Evolutionary conservation across 2,329 filamentous ascomycete genomes (phyloP), one percentile per base, ranked within the genome.

Genomic region (Rhinocladiella mackenziei): DNA sequence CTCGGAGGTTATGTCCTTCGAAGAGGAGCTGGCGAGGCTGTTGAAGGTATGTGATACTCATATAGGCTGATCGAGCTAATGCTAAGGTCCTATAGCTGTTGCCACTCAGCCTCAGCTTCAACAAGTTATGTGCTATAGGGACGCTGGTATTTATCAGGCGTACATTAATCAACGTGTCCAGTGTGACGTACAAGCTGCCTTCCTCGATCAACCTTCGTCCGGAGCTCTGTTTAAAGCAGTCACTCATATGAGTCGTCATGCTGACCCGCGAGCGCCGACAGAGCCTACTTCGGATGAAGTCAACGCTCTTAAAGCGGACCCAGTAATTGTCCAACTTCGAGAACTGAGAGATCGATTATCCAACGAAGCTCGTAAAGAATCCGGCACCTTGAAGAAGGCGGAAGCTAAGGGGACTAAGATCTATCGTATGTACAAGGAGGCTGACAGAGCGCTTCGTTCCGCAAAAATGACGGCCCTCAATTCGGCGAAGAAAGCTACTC

Each of bases 401-500:
- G 5, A 44, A 44, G 34, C 34, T 29, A 15, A 39, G 23, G 29
- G 33, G 33, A 44, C 41, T 11, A 44, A 44, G 32, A 4, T 44
- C 19, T 39, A 38, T n/a, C 20, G 19, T 5, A 39, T 44, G 14
- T 43, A 43, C 15, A 5, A 44, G 23, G 19, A 39, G 20, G 32
- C 32, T 34, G 23, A 44, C 13, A 28, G 23, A 35, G 23, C 29
- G 25, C 41, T 44, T 39, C 41, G 32, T 39, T 44, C 29, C 18
- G 17, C 23, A 38, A 44, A 44, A 22, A 39, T 35, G 25, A 30
- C 11, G 11, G 26, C 34, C 7, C 11, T 44, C 17, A 44, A 39
- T 15, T 44, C 41, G 34, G 34, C 41, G 29, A 44, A 39, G 32
- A 38, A 39, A 44, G 41, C 33, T 34, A 46, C 49, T 32, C 46